Percentiles rank a stretch among this genome's conserved stretches.
These are phyloP conservation scores for Talaromyces sp. DNA, from an alignment of 2,329 filamentous ascomycete genomes.

Conservation along the genomic window DNA sequence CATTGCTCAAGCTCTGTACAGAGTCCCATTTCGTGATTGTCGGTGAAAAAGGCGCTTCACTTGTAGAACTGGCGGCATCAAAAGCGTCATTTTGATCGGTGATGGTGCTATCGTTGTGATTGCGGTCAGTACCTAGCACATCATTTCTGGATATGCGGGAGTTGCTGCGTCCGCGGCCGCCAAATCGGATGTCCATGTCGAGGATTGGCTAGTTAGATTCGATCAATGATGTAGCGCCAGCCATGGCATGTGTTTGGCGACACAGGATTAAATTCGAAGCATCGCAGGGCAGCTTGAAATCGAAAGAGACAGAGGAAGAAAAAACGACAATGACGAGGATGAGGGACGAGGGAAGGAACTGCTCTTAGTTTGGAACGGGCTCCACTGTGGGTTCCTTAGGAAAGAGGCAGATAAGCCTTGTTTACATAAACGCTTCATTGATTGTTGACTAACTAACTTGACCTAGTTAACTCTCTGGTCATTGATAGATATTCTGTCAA, in stretches of 20 bases:
- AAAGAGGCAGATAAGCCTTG: constrained; percentile 5
- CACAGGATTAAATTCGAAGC: neutral
- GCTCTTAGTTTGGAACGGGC: neutral
- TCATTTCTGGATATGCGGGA: constrained; percentile 8
- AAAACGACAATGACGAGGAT: neutral
- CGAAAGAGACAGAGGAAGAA: neutral
- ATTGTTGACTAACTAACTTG: neutral
- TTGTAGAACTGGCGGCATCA: neutral
- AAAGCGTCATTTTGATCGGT: constrained; percentile 10
- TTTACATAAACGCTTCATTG: neutral
- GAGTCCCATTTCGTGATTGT: constrained; percentile 12
- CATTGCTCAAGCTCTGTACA: constrained; percentile 30
- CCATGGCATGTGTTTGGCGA: neutral
- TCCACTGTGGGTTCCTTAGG: constrained; percentile 7
- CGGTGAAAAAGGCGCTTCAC: neutral
- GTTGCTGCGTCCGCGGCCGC: constrained; percentile 15
- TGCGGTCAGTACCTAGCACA: neutral
- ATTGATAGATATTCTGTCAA: neutral
- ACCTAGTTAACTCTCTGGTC: neutral
- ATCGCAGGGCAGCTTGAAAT: neutral
- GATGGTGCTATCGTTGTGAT: constrained; percentile 6
- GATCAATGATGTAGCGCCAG: neutral
- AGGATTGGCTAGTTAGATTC: neutral
- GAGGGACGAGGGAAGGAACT: neutral
- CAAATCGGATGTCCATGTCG: constrained; percentile 10